These are phyloP conservation scores for Nicotiana rustica DNA, from an alignment of 305 asterid species.

Conservation along the genomic window DNA sequence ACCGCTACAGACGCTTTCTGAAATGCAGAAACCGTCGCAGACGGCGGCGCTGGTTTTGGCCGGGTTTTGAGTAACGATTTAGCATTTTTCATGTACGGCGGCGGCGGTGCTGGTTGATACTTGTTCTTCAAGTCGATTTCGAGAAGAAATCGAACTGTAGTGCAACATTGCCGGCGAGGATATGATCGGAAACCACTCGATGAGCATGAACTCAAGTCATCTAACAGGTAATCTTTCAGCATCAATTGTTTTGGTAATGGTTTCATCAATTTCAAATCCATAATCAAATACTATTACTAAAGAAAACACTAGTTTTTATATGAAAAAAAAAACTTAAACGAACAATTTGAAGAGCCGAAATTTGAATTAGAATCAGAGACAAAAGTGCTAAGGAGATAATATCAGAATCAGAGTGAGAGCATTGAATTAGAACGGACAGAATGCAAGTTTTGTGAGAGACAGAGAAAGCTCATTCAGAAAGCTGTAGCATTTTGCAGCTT, in stretches of 20 bases:
- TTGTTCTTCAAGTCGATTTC: slow-evolving; percentile 60
- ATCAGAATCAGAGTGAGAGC: slow-evolving; percentile 33
- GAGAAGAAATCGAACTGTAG: slow-evolving; percentile 65
- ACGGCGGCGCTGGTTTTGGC: slow-evolving; percentile 42
- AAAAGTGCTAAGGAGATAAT: background rate
- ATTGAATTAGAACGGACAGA: slow-evolving; percentile 35
- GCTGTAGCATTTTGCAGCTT: slow-evolving; percentile 32
- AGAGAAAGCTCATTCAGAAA: slow-evolving; percentile 17
- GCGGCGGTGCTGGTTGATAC: slow-evolving; percentile 34
- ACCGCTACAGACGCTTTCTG: slow-evolving; percentile 50
- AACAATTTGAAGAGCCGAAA: background rate
- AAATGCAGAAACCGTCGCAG: slow-evolving; percentile 53
- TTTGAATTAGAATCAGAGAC: slow-evolving; percentile 3
- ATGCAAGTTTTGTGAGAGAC: slow-evolving; percentile 30
- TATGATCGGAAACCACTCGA: slow-evolving; percentile 87
- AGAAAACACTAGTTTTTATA: too few relatives aligned
- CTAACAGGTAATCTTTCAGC: slow-evolving; percentile 79
- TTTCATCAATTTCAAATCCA: slow-evolving; percentile 55
- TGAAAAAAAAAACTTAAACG: background rate
- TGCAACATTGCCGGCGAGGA: slow-evolving; percentile 80
- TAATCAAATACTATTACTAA: background rate
- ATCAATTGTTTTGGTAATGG: slow-evolving; percentile 50
- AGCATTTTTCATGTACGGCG: slow-evolving; percentile 32
- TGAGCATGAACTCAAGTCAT: slow-evolving; percentile 90
- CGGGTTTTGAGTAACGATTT: slow-evolving; percentile 26